phyloP scores from a whole-genome alignment of 306 rosid species.

The Prunus davidiana region DNA sequence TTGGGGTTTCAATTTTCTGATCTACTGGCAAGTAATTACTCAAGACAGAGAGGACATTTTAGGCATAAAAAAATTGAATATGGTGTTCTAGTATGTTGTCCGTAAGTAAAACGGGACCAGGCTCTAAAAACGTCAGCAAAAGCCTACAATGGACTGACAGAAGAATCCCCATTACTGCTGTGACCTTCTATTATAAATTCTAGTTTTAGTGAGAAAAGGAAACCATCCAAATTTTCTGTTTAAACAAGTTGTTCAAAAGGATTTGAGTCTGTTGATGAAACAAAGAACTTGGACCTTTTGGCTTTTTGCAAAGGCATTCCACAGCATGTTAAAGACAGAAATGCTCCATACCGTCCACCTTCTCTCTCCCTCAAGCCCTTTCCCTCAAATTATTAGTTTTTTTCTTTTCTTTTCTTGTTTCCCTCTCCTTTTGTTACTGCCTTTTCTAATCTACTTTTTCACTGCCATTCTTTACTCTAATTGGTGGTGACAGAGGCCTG shows the following conservation, averaged over 20 bases:
- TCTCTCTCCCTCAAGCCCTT: neutral
- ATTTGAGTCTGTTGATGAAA: conserved; percentile 44
- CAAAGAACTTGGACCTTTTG: conserved; percentile 54
- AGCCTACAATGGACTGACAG: conserved; percentile 38
- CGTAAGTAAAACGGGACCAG: conserved; percentile 56
- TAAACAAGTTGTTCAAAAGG: conserved; percentile 49
- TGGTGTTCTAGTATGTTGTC: conserved; percentile 36
- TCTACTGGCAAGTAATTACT: conserved; percentile 19
- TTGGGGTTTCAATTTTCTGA: neutral
- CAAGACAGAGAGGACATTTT: conserved; percentile 19
- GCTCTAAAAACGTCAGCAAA: conserved; percentile 54
- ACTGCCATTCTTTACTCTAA: conserved; percentile 26
- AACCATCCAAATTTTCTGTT: conserved; percentile 52
- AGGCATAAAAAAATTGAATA: conserved; percentile 36
- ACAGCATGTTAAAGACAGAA: conserved; percentile 43
- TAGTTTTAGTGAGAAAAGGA: conserved; percentile 22
- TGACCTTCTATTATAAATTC: conserved; percentile 37
- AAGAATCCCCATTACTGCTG: conserved; percentile 55
- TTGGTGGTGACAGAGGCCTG: conserved; percentile 29
- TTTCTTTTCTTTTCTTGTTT: conserved; percentile 9
- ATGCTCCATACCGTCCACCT: conserved; percentile 49
- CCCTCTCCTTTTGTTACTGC: conserved; percentile 12
- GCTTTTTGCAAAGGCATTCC: conserved; percentile 32
- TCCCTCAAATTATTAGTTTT: conserved; percentile 13
- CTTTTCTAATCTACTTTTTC: conserved; percentile 24